Evolutionary conservation across 2,329 filamentous ascomycete species (phyloP).

Genomic region (Penicillium hordei): DNA sequence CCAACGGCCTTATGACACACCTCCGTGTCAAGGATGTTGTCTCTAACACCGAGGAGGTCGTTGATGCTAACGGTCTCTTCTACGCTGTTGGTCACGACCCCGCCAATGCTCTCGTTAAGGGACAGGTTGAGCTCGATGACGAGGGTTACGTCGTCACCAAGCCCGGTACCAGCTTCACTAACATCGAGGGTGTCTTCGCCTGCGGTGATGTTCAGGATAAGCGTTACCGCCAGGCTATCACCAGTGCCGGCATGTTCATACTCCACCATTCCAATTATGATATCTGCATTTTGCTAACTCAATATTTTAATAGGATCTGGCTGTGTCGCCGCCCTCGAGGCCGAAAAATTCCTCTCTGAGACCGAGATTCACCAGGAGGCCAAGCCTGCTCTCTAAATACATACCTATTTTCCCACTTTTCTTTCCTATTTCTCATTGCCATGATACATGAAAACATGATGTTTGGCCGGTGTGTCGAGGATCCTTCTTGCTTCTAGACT

Average conservation of each 20-base stretch:
- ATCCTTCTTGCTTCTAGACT: constrained; percentile 14
- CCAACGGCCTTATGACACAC: constrained; percentile 78
- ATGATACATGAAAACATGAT: constrained; percentile 11
- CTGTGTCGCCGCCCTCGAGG: constrained; percentile 92
- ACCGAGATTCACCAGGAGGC: constrained; percentile 54
- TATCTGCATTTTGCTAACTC: constrained; percentile 22
- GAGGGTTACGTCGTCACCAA: constrained; percentile 90
- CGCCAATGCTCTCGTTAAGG: constrained; percentile 86
- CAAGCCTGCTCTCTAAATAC: constrained; percentile 54
- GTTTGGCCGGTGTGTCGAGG: constrained; percentile 1
- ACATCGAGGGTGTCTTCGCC: constrained; percentile 87
- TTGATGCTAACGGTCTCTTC: constrained; percentile 89
- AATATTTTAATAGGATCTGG: constrained; percentile 65
- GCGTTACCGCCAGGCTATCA: constrained; percentile 95
- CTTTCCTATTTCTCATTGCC: neutral
- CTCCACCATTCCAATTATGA: constrained; percentile 23
- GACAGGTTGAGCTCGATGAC: constrained; percentile 79
- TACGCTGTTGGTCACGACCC: constrained; percentile 98
- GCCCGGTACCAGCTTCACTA: constrained; percentile 85
- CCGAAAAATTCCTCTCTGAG: constrained; percentile 88
- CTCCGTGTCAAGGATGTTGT: constrained; percentile 77
- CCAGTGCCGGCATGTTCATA: constrained; percentile 79
- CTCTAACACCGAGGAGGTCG: constrained; percentile 74
- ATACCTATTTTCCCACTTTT: neutral
- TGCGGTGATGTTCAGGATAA: constrained; percentile 99